Evolutionary conservation across 352 stramenopile species (phyloP).

Genomic region (Pythium rishiriense): DNA sequence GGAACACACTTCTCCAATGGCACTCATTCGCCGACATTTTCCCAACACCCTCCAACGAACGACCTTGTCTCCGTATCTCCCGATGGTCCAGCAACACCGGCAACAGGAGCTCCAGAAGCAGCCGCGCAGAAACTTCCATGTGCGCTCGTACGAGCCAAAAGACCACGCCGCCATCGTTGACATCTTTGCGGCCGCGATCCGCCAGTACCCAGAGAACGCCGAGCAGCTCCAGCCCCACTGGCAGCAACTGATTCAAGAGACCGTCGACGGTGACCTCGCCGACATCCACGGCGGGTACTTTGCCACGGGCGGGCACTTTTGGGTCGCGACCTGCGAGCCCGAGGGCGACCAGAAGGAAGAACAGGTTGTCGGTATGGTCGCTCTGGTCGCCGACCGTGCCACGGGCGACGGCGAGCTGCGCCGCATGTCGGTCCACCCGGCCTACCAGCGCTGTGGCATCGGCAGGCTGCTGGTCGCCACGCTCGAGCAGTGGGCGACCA

Average conservation of each 20-base stretch:
- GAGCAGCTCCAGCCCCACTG: background rate
- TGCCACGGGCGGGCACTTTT: constrained; percentile 20
- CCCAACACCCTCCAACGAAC: too few relatives aligned
- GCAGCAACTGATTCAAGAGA: background rate
- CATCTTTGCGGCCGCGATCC: background rate
- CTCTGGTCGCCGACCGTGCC: constrained; percentile 21
- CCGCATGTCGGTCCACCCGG: constrained; percentile 42
- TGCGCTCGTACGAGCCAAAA: background rate
- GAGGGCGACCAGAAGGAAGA: constrained; percentile 4
- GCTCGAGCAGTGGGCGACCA: constrained; percentile 18
- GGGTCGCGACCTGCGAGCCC: constrained; percentile 32
- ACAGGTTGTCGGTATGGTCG: constrained; percentile 32
- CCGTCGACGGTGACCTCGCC: background rate
- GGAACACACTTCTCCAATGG: too few relatives aligned
- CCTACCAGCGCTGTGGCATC: constrained; percentile 36
- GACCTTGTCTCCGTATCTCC: too few relatives aligned
- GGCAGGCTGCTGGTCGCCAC: constrained; percentile 32
- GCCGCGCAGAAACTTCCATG: background rate
- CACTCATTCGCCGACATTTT: too few relatives aligned
- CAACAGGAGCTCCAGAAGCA: background rate
- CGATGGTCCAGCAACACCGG: too few relatives aligned
- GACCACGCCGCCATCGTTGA: background rate
- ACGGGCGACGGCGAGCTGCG: constrained; percentile 33
- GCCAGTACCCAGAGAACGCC: background rate
- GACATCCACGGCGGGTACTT: constrained; percentile 10